Evolutionary conservation across 345 rosid genomes (phyloP).

Genomic region (Mangifera indica): DNA sequence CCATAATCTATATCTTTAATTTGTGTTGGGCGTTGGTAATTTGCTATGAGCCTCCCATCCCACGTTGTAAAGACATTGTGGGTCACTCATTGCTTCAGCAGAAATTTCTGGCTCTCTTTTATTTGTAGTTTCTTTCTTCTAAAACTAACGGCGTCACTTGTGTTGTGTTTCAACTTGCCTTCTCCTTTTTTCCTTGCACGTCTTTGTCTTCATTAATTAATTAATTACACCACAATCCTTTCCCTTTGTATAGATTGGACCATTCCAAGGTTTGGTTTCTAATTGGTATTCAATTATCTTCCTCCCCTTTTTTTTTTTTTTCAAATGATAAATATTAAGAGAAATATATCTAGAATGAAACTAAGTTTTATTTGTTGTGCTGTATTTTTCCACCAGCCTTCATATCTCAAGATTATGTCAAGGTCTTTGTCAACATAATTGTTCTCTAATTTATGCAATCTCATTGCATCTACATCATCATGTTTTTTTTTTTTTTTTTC

Average conservation of each 20-base stretch:
- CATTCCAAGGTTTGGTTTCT: background rate
- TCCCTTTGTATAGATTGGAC: background rate
- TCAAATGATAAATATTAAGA: too few species aligned
- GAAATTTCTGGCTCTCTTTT: constrained; percentile 14
- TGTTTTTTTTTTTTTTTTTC: too few species aligned
- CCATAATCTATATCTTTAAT: background rate
- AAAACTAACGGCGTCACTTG: background rate
- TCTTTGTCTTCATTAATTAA: background rate
- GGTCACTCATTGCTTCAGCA: constrained; percentile 16
- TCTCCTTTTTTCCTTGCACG: background rate
- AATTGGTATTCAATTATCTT: too few species aligned
- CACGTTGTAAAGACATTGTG: constrained; percentile 9
- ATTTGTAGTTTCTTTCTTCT: background rate
- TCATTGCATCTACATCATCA: too few species aligned
- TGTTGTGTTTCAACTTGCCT: constrained; percentile 9
- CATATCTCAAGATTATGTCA: too few species aligned
- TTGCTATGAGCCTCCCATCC: constrained; percentile 11
- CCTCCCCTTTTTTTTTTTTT: too few species aligned
- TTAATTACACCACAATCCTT: background rate
- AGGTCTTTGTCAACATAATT: too few species aligned
- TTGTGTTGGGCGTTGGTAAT: background rate
- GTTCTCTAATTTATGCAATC: too few species aligned
- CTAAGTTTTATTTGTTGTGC: too few species aligned
- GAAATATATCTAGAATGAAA: too few species aligned
- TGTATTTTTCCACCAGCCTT: too few species aligned